Conservation (phyloP, 164 flowering plant species). For the Kalanchoe fedtschenkoi region DNA sequence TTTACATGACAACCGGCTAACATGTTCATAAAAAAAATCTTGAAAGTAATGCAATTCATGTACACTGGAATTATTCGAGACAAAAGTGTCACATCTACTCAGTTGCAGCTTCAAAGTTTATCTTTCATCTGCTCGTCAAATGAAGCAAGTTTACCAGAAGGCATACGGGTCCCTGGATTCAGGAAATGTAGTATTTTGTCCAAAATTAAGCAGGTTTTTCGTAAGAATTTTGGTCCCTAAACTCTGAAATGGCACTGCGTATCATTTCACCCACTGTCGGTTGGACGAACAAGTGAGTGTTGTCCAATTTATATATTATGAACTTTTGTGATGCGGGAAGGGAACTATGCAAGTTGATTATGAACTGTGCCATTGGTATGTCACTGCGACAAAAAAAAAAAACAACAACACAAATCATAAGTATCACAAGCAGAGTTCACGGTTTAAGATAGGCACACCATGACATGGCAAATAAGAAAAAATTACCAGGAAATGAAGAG, state of each 20-base stretch:
- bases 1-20: too few species aligned
- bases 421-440: neutral
- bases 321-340: constrained; percentile 71
- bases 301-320: constrained; percentile 64
- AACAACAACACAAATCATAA: neutral
- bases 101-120: too few species aligned
- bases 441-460: neutral
- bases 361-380: constrained; percentile 90
- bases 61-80: too few species aligned
- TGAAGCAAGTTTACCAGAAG: neutral
- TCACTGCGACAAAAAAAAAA: constrained; percentile 42
- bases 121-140: too few species aligned
- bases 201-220: constrained; percentile 64
- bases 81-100: too few species aligned
- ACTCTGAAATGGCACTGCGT: constrained; percentile 52
- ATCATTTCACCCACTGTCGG: constrained; percentile 63
- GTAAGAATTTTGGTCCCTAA: constrained; percentile 72
- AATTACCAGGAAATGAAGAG: constrained; percentile 64
- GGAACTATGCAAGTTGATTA: constrained; percentile 50
- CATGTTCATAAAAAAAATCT: too few species aligned
- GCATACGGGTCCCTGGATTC: neutral
- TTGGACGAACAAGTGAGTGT: constrained; percentile 74
- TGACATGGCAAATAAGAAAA: neutral
- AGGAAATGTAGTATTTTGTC: neutral
- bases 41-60: too few species aligned